These are phyloP conservation scores for Nitzschia sp. DNA, from an alignment of 108 stramenopile species.

Conservation along the genomic window DNA sequence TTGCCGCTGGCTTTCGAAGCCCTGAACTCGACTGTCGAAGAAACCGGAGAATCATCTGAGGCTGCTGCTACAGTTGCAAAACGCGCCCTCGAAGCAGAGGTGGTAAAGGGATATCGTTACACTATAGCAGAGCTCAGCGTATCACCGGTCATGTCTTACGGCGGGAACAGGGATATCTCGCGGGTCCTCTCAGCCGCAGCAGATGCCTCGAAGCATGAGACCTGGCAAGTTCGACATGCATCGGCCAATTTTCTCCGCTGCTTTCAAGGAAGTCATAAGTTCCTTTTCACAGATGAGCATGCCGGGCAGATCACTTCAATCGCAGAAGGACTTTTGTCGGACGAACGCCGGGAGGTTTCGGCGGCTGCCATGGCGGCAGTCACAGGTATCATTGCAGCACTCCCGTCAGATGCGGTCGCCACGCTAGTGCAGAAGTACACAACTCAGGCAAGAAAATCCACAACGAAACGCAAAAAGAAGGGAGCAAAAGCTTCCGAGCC, in stretches of 20 bases:
- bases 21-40: conserved; percentile 53
- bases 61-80: conserved; percentile 61
- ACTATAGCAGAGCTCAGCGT: conserved; percentile 77
- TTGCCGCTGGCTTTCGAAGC: conserved; percentile 80
- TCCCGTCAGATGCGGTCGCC: conserved; percentile 46
- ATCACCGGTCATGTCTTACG: conserved; percentile 67
- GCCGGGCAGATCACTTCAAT: conserved; percentile 48
- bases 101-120: conserved; percentile 79
- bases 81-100: conserved; percentile 79
- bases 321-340: conserved; percentile 67
- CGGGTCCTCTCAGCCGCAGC: conserved; percentile 56
- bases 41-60: conserved; percentile 35
- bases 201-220: conserved; percentile 51
- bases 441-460: conserved; percentile 64
- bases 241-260: conserved; percentile 79
- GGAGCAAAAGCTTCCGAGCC: background rate
- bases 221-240: conserved; percentile 90
- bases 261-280: conserved; percentile 85
- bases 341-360: conserved; percentile 85
- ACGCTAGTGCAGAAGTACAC: conserved; percentile 71
- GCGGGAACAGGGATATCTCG: conserved; percentile 54
- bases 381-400: conserved; percentile 81
- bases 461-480: conserved; percentile 66
- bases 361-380: conserved; percentile 78
- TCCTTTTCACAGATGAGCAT: conserved; percentile 67